Percentiles rank a stretch among this genome's conserved stretches.
Conservation (phyloP, 176 grass and related monocot species). For the Rhynchospora breviuscula region DNA sequence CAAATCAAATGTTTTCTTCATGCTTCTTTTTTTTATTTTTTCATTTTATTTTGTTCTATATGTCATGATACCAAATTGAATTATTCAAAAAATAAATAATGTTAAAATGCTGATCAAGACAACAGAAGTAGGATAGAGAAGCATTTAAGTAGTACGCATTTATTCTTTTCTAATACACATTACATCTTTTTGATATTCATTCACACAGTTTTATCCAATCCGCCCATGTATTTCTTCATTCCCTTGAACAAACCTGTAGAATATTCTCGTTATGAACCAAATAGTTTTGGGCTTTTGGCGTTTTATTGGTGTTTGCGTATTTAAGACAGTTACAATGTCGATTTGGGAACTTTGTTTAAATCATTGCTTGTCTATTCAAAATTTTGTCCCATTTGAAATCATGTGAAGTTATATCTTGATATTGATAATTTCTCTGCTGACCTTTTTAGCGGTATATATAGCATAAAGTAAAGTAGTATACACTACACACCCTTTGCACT, state of each 20-base stretch:
- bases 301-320: background rate
- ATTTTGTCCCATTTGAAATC: background rate
- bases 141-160: background rate
- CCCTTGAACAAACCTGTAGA: background rate
- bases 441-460: background rate
- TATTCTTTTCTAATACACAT: constrained; percentile 10
- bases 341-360: constrained; percentile 6
- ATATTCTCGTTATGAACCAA: constrained; percentile 18
- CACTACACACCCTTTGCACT: background rate
- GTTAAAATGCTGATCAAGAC: background rate
- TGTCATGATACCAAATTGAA: background rate
- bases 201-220: constrained; percentile 7
- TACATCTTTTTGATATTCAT: background rate
- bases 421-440: background rate
- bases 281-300: background rate
- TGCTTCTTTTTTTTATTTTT: background rate
- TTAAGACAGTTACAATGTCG: background rate
- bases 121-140: background rate
- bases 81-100: no score
- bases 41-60: background rate
- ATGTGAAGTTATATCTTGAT: background rate
- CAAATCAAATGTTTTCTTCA: background rate
- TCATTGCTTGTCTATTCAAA: background rate
- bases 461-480: background rate
- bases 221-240: background rate